Evolutionary conservation across 2,329 filamentous ascomycete genomes (phyloP), one percentile per base, ranked within the genome.

Genomic region (Exophiala sideris): DNA sequence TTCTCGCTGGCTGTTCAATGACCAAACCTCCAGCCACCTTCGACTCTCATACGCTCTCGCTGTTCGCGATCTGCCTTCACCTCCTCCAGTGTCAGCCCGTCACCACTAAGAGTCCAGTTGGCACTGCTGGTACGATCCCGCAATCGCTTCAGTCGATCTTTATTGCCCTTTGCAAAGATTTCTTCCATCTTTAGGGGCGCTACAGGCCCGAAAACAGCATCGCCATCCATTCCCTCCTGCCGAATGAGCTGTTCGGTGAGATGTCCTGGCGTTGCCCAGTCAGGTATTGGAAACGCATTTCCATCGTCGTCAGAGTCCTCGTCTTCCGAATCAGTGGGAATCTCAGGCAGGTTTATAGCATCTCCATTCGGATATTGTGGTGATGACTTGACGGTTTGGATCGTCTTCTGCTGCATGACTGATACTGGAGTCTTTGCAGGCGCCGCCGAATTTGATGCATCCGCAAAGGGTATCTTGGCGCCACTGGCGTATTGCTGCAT

Each of bases 171-270:
- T 20, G 62, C 53, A 73, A 99, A 99, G 32, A 96, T 91, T 68
- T 97, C 91, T 66, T 99, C 95, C 86, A 99, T 94, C 66, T 90
- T 89, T 61, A 99, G 78, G 10, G 91, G 89, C 9, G 82, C 86
- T 20, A 95, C 90, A 0, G 89, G 88, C 0, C 94, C 94, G 67
- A 99, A 99, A 49, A 99, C 88, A 35, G 81, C 76, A 65, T 89
- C 83, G 0, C 91, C 89, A 65, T 99, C 91, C 62, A 94, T 68
- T 8, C 84, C 82, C 70, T 99, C 91, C 69, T 99, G 95, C 46
- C 84, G 79, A 54, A 86, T 81, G 21, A 99, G 81, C 51, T 89
- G 82, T 49, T 82, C 78, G 14, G 86, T 83, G 42, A 99, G 81
- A 59, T 89, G 87, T 9, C 92, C 91, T 2, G 89, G 89, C 66